phyloP scores from a whole-genome alignment of 306 rosid species.

The Gleditsia sinensis region DNA sequence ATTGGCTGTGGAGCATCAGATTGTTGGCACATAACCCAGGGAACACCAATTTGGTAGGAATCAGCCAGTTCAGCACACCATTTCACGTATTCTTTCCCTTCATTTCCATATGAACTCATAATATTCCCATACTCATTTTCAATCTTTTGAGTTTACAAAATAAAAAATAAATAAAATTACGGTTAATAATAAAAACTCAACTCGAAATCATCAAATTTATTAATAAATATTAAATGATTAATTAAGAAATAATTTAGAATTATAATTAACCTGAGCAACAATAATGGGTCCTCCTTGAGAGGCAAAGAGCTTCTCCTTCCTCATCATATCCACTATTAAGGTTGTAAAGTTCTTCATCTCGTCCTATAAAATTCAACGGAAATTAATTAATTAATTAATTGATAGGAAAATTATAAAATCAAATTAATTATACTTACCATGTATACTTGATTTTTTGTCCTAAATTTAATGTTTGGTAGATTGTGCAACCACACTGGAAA shows the following conservation, averaged over 20 bases:
- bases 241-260: not conserved
- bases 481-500: conserved; percentile 58
- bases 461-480: conserved; percentile 36
- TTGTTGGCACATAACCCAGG: conserved; percentile 51
- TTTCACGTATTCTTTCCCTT: conserved; percentile 33
- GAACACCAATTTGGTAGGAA: conserved; percentile 35
- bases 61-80: conserved; percentile 48
- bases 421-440: conserved; percentile 23
- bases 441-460: conserved; percentile 38
- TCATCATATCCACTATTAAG: conserved; percentile 35
- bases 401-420: not conserved
- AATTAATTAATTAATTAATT: not conserved
- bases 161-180: no score
- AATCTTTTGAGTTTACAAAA: conserved; percentile 25
- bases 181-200: no score
- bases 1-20: conserved; percentile 40
- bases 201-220: no score
- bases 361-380: not conserved
- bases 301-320: conserved; percentile 38
- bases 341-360: conserved; percentile 40
- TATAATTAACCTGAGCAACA: conserved; percentile 38
- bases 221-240: not conserved
- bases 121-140: conserved; percentile 51
- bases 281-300: conserved; percentile 54
- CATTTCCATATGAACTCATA: conserved; percentile 32